Evolutionary conservation across 352 stramenopile genomes (phyloP).

Genomic region (Albugo laibachii): DNA sequence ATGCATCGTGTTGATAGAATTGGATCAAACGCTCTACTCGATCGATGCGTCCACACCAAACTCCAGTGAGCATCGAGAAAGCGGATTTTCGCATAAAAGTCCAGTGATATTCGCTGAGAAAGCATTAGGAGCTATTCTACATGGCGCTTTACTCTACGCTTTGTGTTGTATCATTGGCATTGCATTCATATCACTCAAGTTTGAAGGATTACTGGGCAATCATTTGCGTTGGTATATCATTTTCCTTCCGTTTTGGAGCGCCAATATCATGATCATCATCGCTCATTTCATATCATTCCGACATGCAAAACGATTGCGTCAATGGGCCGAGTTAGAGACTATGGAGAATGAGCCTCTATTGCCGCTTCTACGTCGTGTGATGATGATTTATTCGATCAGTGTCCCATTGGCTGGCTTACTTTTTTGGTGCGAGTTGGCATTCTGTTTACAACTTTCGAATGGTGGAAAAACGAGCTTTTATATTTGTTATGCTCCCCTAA

Average conservation of each 20-base stretch:
- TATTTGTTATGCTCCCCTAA: slow-evolving; percentile 52
- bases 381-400: slow-evolving; percentile 56
- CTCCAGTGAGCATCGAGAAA: too few species aligned
- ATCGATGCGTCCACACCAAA: too few species aligned
- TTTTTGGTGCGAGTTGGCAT: slow-evolving; percentile 66
- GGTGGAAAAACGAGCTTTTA: slow-evolving; percentile 29
- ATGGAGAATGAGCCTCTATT: slow-evolving; percentile 70
- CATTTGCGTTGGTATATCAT: slow-evolving; percentile 64
- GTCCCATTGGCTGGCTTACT: slow-evolving; percentile 45
- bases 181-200: slow-evolving; percentile 53
- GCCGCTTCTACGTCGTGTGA: slow-evolving; percentile 46
- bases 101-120: slow-evolving; percentile 63
- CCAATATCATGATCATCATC: slow-evolving; percentile 32
- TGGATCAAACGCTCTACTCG: too few species aligned
- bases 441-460: slow-evolving; percentile 48
- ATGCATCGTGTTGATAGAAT: too few species aligned
- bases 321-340: slow-evolving; percentile 56
- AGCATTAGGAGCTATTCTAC: slow-evolving; percentile 42
- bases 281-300: slow-evolving; percentile 40
- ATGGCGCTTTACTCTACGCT: slow-evolving; percentile 56
- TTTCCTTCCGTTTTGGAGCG: slow-evolving; percentile 65
- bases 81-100: too few species aligned
- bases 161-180: slow-evolving; percentile 53
- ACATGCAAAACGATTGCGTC: slow-evolving; percentile 37
- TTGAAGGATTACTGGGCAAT: slow-evolving; percentile 38